Percentiles rank a stretch among this genome's conserved stretches.
Conservation (phyloP, 2,329 filamentous ascomycete genomes). For the Akanthomyces muscarius region DNA sequence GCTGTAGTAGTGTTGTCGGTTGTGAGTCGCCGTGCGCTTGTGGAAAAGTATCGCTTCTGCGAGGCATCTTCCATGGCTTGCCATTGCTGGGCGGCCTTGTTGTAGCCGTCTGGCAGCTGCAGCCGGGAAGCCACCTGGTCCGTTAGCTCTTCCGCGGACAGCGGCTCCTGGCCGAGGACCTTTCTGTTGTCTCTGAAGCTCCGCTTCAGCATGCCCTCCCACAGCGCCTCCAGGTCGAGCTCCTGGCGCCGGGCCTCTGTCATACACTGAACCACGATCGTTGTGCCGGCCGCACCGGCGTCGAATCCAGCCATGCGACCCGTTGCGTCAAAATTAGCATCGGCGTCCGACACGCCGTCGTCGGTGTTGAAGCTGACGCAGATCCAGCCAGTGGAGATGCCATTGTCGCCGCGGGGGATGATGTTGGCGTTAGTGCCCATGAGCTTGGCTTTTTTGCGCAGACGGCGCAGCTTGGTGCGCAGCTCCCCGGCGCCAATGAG, state of each 20-base stretch:
- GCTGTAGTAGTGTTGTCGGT: background rate
- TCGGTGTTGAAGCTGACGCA: slow-evolving; percentile 83
- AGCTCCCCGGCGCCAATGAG: slow-evolving; percentile 86
- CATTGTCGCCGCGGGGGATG: slow-evolving; percentile 68
- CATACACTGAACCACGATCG: slow-evolving; percentile 55
- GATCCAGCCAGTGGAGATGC: slow-evolving; percentile 90
- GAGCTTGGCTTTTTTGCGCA: slow-evolving; percentile 76
- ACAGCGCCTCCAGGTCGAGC: slow-evolving; percentile 50
- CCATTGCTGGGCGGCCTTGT: slow-evolving; percentile 31
- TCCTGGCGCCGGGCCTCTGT: slow-evolving; percentile 51
- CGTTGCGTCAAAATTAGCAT: slow-evolving; percentile 41
- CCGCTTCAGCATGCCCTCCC: slow-evolving; percentile 40
- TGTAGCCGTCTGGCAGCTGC: slow-evolving; percentile 28
- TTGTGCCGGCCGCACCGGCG: slow-evolving; percentile 43
- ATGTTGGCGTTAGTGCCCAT: slow-evolving; percentile 68
- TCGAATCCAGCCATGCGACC: slow-evolving; percentile 76
- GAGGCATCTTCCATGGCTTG: slow-evolving; percentile 33
- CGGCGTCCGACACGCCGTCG: slow-evolving; percentile 49
- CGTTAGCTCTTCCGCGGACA: slow-evolving; percentile 28
- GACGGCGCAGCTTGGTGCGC: slow-evolving; percentile 77
- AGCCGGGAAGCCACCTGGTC: slow-evolving; percentile 30
- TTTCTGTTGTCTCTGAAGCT: slow-evolving; percentile 28
- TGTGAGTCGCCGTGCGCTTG: slow-evolving; percentile 26
- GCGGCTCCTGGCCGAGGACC: slow-evolving; percentile 29
- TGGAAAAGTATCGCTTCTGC: slow-evolving; percentile 33